Percentiles rank a stretch among this genome's conserved stretches.
These are phyloP conservation scores for Diplodia scrobiculata DNA, from an alignment of 2,329 filamentous ascomycete genomes.

Conservation along the genomic window DNA sequence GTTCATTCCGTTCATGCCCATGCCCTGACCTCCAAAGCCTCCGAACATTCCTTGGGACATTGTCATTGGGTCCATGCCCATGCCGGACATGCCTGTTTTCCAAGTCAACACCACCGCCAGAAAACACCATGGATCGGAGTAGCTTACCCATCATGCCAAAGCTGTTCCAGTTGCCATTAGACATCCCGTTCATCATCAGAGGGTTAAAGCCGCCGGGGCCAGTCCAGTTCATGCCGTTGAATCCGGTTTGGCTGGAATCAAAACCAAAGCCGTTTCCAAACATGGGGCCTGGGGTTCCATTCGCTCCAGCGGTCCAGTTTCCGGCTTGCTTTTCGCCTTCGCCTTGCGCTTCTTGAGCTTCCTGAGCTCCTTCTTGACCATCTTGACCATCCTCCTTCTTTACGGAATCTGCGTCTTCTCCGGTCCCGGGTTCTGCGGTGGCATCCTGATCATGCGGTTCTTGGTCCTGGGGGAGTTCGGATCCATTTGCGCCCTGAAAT, in stretches of 20 bases:
- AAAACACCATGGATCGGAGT: not conserved
- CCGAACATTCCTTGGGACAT: slow-evolving; percentile 80
- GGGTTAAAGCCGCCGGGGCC: slow-evolving; percentile 66
- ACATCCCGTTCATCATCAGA: slow-evolving; percentile 60
- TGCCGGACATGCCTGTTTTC: slow-evolving; percentile 67
- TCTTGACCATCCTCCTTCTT: slow-evolving; percentile 33
- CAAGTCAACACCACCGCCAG: slow-evolving; percentile 39
- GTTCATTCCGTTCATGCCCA: slow-evolving; percentile 80
- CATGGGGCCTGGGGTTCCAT: slow-evolving; percentile 36
- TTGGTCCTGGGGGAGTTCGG: not conserved
- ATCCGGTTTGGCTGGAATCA: slow-evolving; percentile 49
- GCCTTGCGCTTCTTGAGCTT: slow-evolving; percentile 30
- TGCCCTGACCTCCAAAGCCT: slow-evolving; percentile 71
- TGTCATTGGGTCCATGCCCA: slow-evolving; percentile 80
- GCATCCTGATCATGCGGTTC: slow-evolving; percentile 8
- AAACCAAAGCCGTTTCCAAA: slow-evolving; percentile 50
- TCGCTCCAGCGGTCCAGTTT: slow-evolving; percentile 31
- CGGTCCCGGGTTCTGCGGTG: slow-evolving; percentile 1
- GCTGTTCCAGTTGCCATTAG: slow-evolving; percentile 69
- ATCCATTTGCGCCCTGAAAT: not conserved
- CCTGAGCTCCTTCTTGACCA: slow-evolving; percentile 21
- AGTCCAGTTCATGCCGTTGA: slow-evolving; percentile 63
- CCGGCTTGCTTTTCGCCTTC: slow-evolving; percentile 33
- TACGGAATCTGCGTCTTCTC: slow-evolving; percentile 30
- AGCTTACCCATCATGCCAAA: slow-evolving; percentile 90